Conservation (phyloP, 768 basidiomycete genomes). For the Postia placenta region DNA sequence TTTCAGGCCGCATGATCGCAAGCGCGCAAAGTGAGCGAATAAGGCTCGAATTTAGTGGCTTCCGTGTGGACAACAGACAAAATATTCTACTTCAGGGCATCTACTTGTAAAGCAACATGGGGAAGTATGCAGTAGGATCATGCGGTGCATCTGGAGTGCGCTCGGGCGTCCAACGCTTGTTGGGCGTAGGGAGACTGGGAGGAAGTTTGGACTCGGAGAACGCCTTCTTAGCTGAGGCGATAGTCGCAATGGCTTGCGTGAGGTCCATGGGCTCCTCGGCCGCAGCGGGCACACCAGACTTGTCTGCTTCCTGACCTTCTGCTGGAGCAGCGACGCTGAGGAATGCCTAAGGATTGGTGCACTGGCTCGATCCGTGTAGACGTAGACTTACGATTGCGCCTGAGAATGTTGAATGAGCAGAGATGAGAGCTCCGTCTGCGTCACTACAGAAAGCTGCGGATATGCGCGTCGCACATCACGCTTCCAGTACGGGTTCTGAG, state of each 20-base stretch:
- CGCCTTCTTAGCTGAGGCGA: slow-evolving; percentile 49
- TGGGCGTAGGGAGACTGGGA: slow-evolving; percentile 61
- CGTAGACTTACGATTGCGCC: slow-evolving; percentile 49
- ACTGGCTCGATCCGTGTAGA: slow-evolving; percentile 1
- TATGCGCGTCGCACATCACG: slow-evolving; percentile 90
- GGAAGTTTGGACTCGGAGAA: slow-evolving; percentile 65
- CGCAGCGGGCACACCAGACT: slow-evolving; percentile 36
- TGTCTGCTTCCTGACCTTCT: slow-evolving; percentile 30
- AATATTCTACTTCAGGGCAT: not conserved
- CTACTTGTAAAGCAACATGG: slow-evolving; percentile 55
- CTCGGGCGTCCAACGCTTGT: slow-evolving; percentile 71
- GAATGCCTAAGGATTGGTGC: slow-evolving; percentile 6
- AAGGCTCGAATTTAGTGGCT: not conserved
- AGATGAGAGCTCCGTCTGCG: slow-evolving; percentile 74
- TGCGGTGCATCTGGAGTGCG: slow-evolving; percentile 77
- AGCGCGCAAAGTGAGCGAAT: too few species aligned
- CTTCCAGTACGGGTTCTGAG: slow-evolving; percentile 93
- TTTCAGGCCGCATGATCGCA: too few species aligned
- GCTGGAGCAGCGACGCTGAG: slow-evolving; percentile 50
- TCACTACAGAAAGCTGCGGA: slow-evolving; percentile 86
- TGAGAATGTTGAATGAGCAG: slow-evolving; percentile 78
- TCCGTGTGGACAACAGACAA: not conserved
- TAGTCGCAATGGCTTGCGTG: slow-evolving; percentile 63
- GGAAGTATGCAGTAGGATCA: slow-evolving; percentile 76
- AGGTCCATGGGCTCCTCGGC: slow-evolving; percentile 49